Conservation (phyloP, 768 basidiomycete species). For the Amanita muscaria region DNA sequence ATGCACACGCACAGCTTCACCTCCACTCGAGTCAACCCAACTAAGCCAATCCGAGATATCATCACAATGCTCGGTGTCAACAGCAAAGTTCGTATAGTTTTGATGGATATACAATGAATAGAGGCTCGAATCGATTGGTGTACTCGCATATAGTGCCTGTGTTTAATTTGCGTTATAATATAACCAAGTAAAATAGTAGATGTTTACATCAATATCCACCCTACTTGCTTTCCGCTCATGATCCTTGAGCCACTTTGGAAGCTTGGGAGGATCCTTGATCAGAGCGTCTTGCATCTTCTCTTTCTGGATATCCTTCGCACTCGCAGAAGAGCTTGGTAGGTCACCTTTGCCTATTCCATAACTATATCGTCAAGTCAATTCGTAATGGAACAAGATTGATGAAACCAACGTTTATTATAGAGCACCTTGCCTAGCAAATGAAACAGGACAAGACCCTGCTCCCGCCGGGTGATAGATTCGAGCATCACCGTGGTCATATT, state of each 20-base stretch:
- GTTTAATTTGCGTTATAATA: neutral
- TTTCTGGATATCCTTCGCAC: constrained; percentile 53
- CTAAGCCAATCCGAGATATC: constrained; percentile 69
- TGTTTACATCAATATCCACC: constrained; percentile 65
- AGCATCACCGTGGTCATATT: constrained; percentile 20
- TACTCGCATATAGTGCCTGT: constrained; percentile 72
- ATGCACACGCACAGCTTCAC: constrained; percentile 42
- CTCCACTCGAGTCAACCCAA: constrained; percentile 62
- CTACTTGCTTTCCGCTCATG: constrained; percentile 63
- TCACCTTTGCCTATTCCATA: constrained; percentile 62
- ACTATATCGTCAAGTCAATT: constrained; percentile 1
- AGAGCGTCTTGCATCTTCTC: constrained; percentile 49
- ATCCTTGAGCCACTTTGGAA: constrained; percentile 50
- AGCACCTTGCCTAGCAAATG: constrained; percentile 89
- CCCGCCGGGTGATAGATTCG: constrained; percentile 77
- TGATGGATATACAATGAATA: constrained; percentile 90
- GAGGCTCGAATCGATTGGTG: constrained; percentile 85
- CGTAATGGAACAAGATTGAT: neutral
- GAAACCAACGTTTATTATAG: constrained; percentile 82
- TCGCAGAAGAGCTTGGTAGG: constrained; percentile 42
- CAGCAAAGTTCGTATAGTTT: constrained; percentile 83
- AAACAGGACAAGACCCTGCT: constrained; percentile 82
- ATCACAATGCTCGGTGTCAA: constrained; percentile 64
- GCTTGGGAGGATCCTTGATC: constrained; percentile 42
- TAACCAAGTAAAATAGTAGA: neutral